A percentile compares a stretch with the other conserved stretches of the same genome.
Evolutionary conservation across 2,329 filamentous ascomycete species (phyloP).

Genomic region (Pezicula neosporulosa): DNA sequence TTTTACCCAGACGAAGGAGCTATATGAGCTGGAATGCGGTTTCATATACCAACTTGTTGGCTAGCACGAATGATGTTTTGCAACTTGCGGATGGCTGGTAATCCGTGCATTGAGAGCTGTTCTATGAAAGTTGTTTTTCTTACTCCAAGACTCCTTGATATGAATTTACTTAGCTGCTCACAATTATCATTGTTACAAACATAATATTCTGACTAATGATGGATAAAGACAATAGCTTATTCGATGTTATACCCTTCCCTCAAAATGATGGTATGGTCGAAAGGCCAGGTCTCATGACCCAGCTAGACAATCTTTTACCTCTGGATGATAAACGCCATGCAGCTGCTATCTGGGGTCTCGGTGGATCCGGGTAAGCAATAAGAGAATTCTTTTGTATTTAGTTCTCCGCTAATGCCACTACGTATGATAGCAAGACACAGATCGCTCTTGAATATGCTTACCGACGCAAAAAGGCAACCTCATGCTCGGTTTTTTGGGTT

Average conservation of each 20-base stretch:
- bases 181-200: too few relatives aligned
- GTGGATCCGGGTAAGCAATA: conserved; percentile 11
- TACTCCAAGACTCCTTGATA: too few relatives aligned
- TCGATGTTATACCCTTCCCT: background rate
- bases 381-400: background rate
- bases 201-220: too few relatives aligned
- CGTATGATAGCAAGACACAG: conserved; percentile 32
- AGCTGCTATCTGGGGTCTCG: conserved; percentile 12
- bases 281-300: background rate
- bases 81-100: too few relatives aligned
- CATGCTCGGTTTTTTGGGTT: conserved; percentile 34
- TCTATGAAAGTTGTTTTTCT: too few relatives aligned
- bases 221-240: too few relatives aligned
- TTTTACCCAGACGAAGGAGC: too few relatives aligned
- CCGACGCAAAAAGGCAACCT: conserved; percentile 14
- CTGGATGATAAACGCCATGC: background rate
- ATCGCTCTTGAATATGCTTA: conserved; percentile 34
- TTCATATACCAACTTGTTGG: too few relatives aligned
- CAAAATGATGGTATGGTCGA: background rate
- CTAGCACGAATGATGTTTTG: too few relatives aligned
- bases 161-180: too few relatives aligned
- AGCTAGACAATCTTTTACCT: background rate
- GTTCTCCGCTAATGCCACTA: background rate
- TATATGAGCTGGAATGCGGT: too few relatives aligned
- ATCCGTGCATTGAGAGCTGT: too few relatives aligned